Conservation (phyloP, 139 green algal species). For the Chlorella sp. region DNA sequence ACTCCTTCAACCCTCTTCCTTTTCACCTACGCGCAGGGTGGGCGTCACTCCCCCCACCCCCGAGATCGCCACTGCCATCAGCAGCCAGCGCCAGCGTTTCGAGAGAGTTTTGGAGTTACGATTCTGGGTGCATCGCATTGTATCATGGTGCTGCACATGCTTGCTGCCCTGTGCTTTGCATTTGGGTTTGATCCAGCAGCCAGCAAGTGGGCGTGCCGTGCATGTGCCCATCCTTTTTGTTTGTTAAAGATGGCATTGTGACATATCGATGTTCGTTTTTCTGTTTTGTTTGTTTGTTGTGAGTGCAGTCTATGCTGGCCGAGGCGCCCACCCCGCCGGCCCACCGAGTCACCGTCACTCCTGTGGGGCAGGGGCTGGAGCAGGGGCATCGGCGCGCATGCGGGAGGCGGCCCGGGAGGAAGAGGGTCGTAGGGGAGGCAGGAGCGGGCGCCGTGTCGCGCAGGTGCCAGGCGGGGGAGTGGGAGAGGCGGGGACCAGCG, state of each 20-base stretch:
- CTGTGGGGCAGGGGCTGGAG: too few species aligned
- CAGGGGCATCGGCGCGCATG: too few species aligned
- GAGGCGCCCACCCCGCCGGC: neutral
- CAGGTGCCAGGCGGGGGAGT: neutral
- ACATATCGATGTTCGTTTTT: too few species aligned
- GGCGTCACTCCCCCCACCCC: neutral
- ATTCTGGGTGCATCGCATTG: neutral
- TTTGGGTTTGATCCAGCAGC: neutral
- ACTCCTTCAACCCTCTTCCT: too few species aligned
- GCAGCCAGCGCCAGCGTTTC: conserved; percentile 6
- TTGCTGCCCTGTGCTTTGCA: neutral
- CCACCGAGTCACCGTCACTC: neutral
- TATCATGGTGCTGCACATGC: neutral
- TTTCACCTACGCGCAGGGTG: neutral
- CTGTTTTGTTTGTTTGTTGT: too few species aligned
- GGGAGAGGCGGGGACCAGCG: neutral
- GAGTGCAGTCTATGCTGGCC: conserved; percentile 16
- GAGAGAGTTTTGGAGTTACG: too few species aligned
- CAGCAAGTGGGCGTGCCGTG: too few species aligned
- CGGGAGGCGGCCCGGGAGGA: too few species aligned
- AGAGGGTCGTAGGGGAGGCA: too few species aligned
- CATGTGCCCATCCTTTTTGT: too few species aligned
- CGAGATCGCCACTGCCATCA: neutral
- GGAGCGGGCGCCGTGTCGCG: too few species aligned
- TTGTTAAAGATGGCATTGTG: too few species aligned